Conservation (phyloP, 2,329 filamentous ascomycete species). For the Colletotrichum sansevieriae region DNA sequence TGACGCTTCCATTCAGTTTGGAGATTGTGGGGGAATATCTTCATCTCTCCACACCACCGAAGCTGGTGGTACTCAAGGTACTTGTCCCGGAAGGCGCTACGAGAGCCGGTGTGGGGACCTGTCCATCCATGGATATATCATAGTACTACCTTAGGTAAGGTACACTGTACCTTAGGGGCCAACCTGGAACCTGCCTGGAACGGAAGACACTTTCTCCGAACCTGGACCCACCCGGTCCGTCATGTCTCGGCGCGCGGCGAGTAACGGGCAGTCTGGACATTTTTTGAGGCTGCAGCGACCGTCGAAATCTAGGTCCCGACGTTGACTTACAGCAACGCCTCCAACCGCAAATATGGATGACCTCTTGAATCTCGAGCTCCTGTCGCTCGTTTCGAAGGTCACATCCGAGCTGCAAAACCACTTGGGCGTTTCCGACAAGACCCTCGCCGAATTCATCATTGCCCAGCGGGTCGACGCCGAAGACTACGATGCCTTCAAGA, state of each 20-base stretch:
- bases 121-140: no score
- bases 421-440: slow-evolving; percentile 91
- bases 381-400: slow-evolving; percentile 95
- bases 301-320: slow-evolving; percentile 15
- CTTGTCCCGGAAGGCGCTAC: no score
- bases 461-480: slow-evolving; percentile 85
- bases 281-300: slow-evolving; percentile 33
- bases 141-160: background rate
- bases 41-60: background rate
- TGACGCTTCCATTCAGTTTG: background rate
- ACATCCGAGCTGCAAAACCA: slow-evolving; percentile 96
- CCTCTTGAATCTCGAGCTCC: slow-evolving; percentile 88
- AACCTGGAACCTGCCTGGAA: background rate
- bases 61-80: background rate
- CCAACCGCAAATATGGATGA: slow-evolving; percentile 76
- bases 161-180: no score
- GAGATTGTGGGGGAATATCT: slow-evolving; percentile 2
- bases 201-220: slow-evolving; percentile 30
- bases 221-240: slow-evolving; percentile 1
- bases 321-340: background rate
- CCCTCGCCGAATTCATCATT: slow-evolving; percentile 95
- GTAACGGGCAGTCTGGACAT: slow-evolving; percentile 5
- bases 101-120: no score
- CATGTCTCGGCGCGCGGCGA: slow-evolving; percentile 20
- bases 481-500: slow-evolving; percentile 79